Conservation (phyloP, 805 yeast genomes). For the Candida nitratophila region DNA sequence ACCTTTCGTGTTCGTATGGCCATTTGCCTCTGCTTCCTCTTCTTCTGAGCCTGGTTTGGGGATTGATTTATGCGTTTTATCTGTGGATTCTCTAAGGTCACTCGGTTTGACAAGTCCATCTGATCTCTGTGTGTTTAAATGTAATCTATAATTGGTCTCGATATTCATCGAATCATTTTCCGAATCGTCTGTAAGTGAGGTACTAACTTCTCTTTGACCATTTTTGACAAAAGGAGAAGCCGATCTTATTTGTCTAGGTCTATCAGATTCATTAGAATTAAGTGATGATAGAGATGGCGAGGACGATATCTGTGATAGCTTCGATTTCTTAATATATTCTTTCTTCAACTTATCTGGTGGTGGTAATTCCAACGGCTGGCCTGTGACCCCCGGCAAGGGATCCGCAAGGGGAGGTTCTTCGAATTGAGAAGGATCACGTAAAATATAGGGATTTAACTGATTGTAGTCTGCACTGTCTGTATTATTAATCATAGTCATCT, state of each 20-base stretch:
- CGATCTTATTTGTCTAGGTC: background rate
- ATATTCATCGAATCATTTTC: constrained; percentile 3
- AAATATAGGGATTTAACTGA: background rate
- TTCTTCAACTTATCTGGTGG: constrained; percentile 57
- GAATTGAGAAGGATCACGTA: background rate
- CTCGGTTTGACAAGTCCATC: constrained; percentile 28
- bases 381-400: constrained; percentile 58
- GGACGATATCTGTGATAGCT: background rate
- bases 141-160: constrained; percentile 12
- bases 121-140: constrained; percentile 27
- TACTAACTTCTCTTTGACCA: background rate
- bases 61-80: background rate
- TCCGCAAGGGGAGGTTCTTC: constrained; percentile 53
- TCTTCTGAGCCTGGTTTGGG: background rate
- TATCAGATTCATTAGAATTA: background rate
- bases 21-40: background rate
- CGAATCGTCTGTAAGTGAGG: background rate
- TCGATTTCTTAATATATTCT: constrained; percentile 8
- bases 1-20: background rate
- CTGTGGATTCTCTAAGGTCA: constrained; percentile 7
- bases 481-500: background rate
- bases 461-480: background rate
- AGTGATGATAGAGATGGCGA: background rate
- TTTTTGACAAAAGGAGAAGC: background rate
- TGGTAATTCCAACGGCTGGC: constrained; percentile 61